These are phyloP conservation scores for Agaricus blazei DNA, from an alignment of 768 basidiomycete genomes.

Conservation along the genomic window DNA sequence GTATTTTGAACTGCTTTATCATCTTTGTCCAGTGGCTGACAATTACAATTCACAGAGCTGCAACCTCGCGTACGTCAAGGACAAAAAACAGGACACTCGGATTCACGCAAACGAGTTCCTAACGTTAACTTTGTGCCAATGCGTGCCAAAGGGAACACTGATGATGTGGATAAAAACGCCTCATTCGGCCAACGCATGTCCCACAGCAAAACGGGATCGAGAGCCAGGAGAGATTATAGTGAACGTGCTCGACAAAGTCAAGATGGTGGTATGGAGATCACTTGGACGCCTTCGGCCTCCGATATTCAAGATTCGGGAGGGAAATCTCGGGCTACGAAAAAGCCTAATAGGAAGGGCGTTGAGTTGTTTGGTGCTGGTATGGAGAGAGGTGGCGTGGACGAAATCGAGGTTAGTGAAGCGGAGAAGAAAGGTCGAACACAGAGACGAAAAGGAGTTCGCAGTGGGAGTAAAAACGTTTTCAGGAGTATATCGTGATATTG, in stretches of 20 bases:
- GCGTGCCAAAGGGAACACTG: conserved; percentile 34
- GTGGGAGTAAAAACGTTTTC: conserved; percentile 88
- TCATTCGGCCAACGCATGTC: conserved; percentile 70
- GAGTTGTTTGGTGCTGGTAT: conserved; percentile 85
- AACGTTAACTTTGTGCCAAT: conserved; percentile 67
- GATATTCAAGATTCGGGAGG: conserved; percentile 26
- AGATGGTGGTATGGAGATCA: conserved; percentile 79
- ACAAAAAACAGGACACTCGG: conserved; percentile 34
- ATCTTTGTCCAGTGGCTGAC: conserved; percentile 1
- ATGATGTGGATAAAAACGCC: conserved; percentile 40
- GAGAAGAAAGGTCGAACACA: conserved; percentile 77
- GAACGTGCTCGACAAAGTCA: conserved; percentile 17
- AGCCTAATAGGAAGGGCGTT: conserved; percentile 47
- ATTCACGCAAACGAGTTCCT: conserved; percentile 32
- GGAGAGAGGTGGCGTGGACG: conserved; percentile 69
- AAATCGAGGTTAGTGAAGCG: conserved; percentile 49
- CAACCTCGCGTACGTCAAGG: conserved; percentile 46
- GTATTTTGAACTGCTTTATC: conserved; percentile 23
- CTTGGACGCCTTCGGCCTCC: conserved; percentile 64
- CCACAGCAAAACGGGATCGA: conserved; percentile 15
- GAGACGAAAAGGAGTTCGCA: conserved; percentile 73
- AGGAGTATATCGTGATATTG: conserved; percentile 19
- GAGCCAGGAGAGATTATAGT: conserved; percentile 11
- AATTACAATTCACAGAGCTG: conserved; percentile 44
- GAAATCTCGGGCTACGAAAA: conserved; percentile 26